Evolutionary conservation across 805 yeast genomes (phyloP), one percentile per base, ranked within the genome.

Genomic region (Lachancea meyersii): DNA sequence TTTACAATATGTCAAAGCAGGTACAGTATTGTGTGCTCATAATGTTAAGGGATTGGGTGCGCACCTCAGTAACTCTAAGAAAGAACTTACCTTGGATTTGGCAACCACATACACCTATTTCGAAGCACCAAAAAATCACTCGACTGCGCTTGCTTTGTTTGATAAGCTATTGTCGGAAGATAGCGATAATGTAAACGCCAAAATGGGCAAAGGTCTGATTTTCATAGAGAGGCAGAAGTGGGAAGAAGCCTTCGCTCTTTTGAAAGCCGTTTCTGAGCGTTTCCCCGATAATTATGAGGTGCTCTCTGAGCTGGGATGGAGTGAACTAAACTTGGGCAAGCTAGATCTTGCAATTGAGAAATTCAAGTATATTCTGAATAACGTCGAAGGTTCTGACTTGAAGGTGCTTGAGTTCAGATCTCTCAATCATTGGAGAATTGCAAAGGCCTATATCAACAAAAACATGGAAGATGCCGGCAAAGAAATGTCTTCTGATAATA

Each of bases 61-160:
- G 6, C 56, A 61, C 8, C 67, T 86, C 31, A 57, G 60, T 1
- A 65, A 77, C 48, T 70, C 88, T 1, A 76, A 71, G 49, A 71
- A 71, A 40, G 83, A 79, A 40, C 64, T 86, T 18, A 68, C 82
- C 7, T 72, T 87, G 28, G 70, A 76, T 19, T 68, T 86, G 42
- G 97, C 93, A 0, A 75, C 80, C 0, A 73, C 83, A 1, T 86
- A 88, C 56, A 85, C 95, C 0, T 82, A 86, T 56, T 75, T 80
- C 55, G 96, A 91, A 59, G 84, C 97, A 0, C 98, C 97, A 9
- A 87, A 87, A 61, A 85, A 91, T 62, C 86, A 77, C 55, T 70
- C 76, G 2, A 70, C 80, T 20, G 97, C 98, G 0, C 57, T 82
- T 22, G 77, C 76, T 38, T 61, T 88, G 13, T 93, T 82, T 60